Conservation (phyloP, 768 basidiomycete species). For the Trametes cingulata region DNA sequence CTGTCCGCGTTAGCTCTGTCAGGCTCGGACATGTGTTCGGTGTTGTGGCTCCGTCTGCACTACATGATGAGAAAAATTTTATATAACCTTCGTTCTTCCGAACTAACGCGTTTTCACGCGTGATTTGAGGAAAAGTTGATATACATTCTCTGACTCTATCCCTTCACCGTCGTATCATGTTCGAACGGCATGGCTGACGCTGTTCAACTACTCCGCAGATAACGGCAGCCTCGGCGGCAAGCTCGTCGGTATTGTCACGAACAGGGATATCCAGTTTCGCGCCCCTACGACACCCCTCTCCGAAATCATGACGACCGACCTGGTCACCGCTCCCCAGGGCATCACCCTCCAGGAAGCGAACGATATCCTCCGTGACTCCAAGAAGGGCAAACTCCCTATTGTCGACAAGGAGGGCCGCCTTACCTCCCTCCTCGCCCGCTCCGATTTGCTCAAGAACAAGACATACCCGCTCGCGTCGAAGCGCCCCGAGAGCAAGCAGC, state of each 20-base stretch:
- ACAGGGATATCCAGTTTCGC: conserved; percentile 95
- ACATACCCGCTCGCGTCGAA: conserved; percentile 95
- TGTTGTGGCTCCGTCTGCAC: background rate
- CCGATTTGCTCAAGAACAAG: conserved; percentile 96
- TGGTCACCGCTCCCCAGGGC: conserved; percentile 86
- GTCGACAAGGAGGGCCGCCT: conserved; percentile 67
- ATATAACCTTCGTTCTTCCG: conserved; percentile 90
- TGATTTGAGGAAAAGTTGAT: conserved; percentile 66
- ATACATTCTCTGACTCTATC: conserved; percentile 34
- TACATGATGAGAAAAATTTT: conserved; percentile 17
- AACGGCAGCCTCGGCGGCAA: conserved; percentile 86
- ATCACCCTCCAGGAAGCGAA: conserved; percentile 93
- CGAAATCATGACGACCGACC: conserved; percentile 85
- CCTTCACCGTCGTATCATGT: conserved; percentile 16
- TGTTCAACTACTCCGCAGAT: conserved; percentile 47
- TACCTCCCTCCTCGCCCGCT: conserved; percentile 87
- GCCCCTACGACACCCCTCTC: conserved; percentile 62
- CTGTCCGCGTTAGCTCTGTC: too few species aligned
- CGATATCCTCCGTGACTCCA: conserved; percentile 89
- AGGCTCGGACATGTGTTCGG: too few species aligned
- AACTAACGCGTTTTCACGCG: conserved; percentile 66
- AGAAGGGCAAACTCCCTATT: conserved; percentile 96
- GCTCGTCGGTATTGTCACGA: conserved; percentile 94
- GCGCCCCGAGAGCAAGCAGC: conserved; percentile 86
- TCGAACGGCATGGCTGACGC: background rate